Evolutionary conservation across 768 basidiomycete genomes (phyloP).

Genomic region (Coprinellus micaceus): DNA sequence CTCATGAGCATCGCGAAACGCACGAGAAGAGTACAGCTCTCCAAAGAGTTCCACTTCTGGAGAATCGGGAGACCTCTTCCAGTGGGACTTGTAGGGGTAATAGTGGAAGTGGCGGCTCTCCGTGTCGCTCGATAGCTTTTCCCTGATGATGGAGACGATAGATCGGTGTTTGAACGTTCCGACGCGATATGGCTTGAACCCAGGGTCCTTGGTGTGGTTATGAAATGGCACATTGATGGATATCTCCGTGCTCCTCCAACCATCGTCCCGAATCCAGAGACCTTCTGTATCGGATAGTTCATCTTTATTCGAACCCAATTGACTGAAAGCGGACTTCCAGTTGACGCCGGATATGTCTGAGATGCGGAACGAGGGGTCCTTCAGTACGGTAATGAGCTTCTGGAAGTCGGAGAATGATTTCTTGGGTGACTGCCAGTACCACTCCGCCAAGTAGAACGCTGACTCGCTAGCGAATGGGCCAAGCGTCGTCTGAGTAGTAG

Average conservation of each 20-base stretch:
- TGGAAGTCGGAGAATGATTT: not conserved
- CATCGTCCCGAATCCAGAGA: not conserved
- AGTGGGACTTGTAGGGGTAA: not conserved
- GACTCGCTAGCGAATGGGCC: not conserved
- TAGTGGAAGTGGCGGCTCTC: not conserved
- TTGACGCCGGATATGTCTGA: not conserved
- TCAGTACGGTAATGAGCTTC: not conserved
- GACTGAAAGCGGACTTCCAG: no score
- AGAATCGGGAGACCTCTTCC: not conserved
- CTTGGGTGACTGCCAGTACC: not conserved
- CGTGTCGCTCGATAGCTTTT: not conserved
- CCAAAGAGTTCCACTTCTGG: constrained; percentile 3
- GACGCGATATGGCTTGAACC: not conserved
- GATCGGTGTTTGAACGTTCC: not conserved
- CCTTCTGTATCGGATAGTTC: not conserved
- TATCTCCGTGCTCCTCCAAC: not conserved
- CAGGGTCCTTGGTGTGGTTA: not conserved
- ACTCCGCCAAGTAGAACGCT: not conserved
- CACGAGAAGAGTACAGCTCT: constrained; percentile 18
- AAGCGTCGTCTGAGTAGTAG: no score
- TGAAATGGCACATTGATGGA: not conserved
- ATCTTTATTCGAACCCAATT: constrained; percentile 1
- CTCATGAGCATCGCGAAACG: constrained; percentile 12
- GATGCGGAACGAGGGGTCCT: not conserved
- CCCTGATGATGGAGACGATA: not conserved